Percentiles rank a stretch among this genome's conserved stretches.
phyloP scores from a whole-genome alignment of 1,284 basidiomycete genomes.

The Malassezia obtusa region DNA sequence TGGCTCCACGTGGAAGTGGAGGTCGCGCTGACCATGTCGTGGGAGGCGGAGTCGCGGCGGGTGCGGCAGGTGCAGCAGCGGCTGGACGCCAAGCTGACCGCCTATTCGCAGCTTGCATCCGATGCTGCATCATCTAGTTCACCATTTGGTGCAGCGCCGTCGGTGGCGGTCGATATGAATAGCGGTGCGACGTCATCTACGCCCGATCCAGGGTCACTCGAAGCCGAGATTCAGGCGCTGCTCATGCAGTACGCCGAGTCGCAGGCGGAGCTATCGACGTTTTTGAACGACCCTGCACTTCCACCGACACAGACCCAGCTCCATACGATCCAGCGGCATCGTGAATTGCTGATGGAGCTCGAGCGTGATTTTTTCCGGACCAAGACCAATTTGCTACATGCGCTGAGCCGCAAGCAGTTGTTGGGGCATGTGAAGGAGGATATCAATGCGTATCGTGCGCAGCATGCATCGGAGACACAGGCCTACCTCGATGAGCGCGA shows the following conservation, averaged over 20 bases:
- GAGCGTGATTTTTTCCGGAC: constrained; percentile 56
- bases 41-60: constrained; percentile 13
- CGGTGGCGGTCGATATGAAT: constrained; percentile 8
- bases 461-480: constrained; percentile 67
- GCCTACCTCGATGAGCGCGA: constrained; percentile 75
- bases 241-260: constrained; percentile 49
- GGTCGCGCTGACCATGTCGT: constrained; percentile 5
- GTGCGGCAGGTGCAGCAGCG: constrained; percentile 13
- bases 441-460: constrained; percentile 72
- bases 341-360: constrained; percentile 81
- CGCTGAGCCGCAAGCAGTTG: constrained; percentile 74
- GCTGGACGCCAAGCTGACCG: constrained; percentile 12
- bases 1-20: background rate
- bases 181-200: background rate
- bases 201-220: constrained; percentile 47
- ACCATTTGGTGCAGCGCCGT: background rate
- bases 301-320: constrained; percentile 73
- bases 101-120: constrained; percentile 10
- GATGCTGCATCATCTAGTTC: background rate
- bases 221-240: constrained; percentile 74
- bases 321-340: constrained; percentile 76
- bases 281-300: constrained; percentile 61
- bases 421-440: constrained; percentile 87
- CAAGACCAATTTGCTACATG: constrained; percentile 56
- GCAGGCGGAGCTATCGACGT: constrained; percentile 52